These are phyloP conservation scores for Tremella fuciformis DNA, from an alignment of 768 basidiomycete species.

Conservation along the genomic window DNA sequence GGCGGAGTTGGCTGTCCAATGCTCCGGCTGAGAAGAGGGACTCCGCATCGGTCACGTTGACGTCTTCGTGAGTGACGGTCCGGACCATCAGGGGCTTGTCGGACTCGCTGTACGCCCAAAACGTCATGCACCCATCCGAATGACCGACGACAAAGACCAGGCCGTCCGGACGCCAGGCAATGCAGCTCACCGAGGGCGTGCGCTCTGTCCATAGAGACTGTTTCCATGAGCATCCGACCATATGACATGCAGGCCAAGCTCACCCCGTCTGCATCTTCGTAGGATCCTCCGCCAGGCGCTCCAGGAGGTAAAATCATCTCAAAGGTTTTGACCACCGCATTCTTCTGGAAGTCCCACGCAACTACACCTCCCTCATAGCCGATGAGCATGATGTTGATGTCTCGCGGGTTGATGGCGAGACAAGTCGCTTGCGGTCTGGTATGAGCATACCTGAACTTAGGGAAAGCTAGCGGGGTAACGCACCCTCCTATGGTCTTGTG, in stretches of 20 bases:
- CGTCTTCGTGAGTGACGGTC: conserved; percentile 59
- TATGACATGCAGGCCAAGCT: conserved; percentile 25
- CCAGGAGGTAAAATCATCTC: conserved; percentile 73
- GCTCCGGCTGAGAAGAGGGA: conserved; percentile 52
- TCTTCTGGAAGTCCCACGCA: conserved; percentile 53
- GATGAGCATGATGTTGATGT: conserved; percentile 68
- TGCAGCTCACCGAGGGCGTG: conserved; percentile 64
- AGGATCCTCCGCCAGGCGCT: conserved; percentile 70
- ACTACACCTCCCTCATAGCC: conserved; percentile 62
- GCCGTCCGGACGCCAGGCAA: conserved; percentile 68
- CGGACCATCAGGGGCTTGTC: conserved; percentile 71
- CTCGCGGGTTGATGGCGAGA: conserved; percentile 65
- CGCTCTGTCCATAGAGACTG: conserved; percentile 71
- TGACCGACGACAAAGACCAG: conserved; percentile 78
- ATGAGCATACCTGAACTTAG: conserved; percentile 4
- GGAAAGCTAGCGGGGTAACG: conserved; percentile 13
- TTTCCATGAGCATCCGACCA: conserved; percentile 1
- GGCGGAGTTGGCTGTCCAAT: conserved; percentile 36
- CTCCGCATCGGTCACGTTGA: conserved; percentile 54
- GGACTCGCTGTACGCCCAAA: conserved; percentile 78
- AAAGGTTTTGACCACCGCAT: conserved; percentile 58
- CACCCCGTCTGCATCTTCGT: conserved; percentile 57
- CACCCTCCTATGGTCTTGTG: conserved; percentile 43
- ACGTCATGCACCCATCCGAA: conserved; percentile 74
- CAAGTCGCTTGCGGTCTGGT: conserved; percentile 63